A percentile compares a stretch with the other conserved stretches of the same genome.
phyloP scores from a whole-genome alignment of 352 stramenopile species.

The Aphanomyces invadans region DNA sequence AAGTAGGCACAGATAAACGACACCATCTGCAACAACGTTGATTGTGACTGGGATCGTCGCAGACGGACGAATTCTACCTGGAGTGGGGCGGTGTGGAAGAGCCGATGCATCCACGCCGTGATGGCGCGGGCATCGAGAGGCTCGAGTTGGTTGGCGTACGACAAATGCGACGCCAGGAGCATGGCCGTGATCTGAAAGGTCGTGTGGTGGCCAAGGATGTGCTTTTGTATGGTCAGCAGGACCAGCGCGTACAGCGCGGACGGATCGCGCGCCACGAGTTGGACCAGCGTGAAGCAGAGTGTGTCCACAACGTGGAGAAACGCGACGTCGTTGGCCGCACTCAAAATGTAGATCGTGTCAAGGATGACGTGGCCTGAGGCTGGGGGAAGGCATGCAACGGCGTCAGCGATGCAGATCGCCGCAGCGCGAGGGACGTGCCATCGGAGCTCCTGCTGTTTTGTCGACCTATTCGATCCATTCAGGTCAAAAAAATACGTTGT shows the following conservation, averaged over 20 bases:
- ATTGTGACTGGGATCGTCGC: too few species aligned
- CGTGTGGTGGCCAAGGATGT: slow-evolving; percentile 10
- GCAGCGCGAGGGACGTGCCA: slow-evolving; percentile 9
- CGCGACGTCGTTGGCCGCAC: background rate
- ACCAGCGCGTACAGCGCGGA: slow-evolving; percentile 14
- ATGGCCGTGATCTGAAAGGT: slow-evolving; percentile 12
- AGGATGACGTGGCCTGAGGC: slow-evolving; percentile 15
- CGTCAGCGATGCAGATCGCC: slow-evolving; percentile 11
- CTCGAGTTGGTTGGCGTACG: slow-evolving; percentile 7
- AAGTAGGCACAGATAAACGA: slow-evolving; percentile 12
- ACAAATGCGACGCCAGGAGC: slow-evolving; percentile 11
- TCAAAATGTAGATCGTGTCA: slow-evolving; percentile 11
- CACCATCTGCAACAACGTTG: too few species aligned
- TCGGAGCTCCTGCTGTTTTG: background rate
- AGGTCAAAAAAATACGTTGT: background rate
- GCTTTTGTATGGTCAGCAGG: slow-evolving; percentile 24
- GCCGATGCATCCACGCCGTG: slow-evolving; percentile 18
- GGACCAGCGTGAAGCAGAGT: slow-evolving; percentile 23
- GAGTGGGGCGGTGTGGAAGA: slow-evolving; percentile 3
- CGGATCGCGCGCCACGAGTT: slow-evolving; percentile 12
- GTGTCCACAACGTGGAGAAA: slow-evolving; percentile 1
- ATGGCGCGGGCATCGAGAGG: slow-evolving; percentile 6
- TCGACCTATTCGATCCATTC: background rate
- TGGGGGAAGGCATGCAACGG: background rate
- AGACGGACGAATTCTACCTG: too few species aligned